Percentiles rank a stretch among this genome's conserved stretches.
Conservation (phyloP, 2,329 filamentous ascomycete species). For the Tolypocladium tropicale region DNA sequence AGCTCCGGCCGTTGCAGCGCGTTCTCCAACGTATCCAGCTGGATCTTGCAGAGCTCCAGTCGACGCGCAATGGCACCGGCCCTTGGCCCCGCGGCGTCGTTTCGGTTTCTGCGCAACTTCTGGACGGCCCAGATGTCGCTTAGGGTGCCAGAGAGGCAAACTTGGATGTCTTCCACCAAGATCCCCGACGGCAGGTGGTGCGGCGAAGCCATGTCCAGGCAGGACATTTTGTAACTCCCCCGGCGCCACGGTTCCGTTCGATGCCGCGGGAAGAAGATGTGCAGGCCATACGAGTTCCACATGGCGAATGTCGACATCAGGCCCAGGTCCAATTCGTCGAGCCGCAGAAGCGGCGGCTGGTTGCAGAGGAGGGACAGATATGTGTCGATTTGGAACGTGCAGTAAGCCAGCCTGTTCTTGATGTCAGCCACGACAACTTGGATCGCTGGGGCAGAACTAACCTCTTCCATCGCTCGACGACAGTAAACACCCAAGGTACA, state of each 20-base stretch:
- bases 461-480: constrained; percentile 24
- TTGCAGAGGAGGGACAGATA: constrained; percentile 22
- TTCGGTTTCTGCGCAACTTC: constrained; percentile 13
- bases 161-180: constrained; percentile 23
- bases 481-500: constrained; percentile 20
- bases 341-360: constrained; percentile 19
- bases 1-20: constrained; percentile 7
- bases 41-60: constrained; percentile 8
- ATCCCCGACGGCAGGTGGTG: constrained; percentile 15
- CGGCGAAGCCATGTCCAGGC: constrained; percentile 15
- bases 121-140: constrained; percentile 20
- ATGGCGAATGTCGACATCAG: constrained; percentile 21
- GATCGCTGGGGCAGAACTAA: constrained; percentile 5
- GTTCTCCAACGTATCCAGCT: constrained; percentile 8
- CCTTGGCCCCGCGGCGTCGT: constrained; percentile 2
- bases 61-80: constrained; percentile 3
- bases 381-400: constrained; percentile 27
- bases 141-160: constrained; percentile 18
- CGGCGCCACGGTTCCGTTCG: constrained; percentile 21
- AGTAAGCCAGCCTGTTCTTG: constrained; percentile 19
- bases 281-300: constrained; percentile 27
- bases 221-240: constrained; percentile 16
- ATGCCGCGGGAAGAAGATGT: constrained; percentile 23
- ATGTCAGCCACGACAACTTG: not conserved
- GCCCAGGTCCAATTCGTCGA: constrained; percentile 26